Evolutionary conservation across 1,139 yeast species (phyloP), one percentile per base, ranked within the genome.

Genomic region (Blastobotrys apis): DNA sequence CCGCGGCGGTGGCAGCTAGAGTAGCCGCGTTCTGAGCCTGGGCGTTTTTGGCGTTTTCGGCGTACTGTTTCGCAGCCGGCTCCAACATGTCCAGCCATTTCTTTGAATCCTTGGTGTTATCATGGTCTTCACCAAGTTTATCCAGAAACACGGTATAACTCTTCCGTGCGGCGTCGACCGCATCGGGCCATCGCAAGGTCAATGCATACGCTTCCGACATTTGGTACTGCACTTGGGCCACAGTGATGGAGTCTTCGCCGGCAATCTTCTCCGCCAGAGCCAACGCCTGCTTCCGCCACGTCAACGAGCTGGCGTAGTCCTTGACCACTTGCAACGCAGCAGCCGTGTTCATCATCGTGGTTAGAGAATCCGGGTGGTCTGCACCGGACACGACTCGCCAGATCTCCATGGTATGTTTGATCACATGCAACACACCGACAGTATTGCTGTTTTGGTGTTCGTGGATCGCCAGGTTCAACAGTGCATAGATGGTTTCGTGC

Each of bases 381-480:
- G 59, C 44, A 6, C 81, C 81, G 49, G 71, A 75, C 16, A 78
- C 71, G 10, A 72, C 55, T 26, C 66, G 58, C 81, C 90, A 80
- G 47, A 75, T 71, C 41, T 72, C 66, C 47, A 84, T 64, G 5
- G 86, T 80, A 58, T 83, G 80, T 48, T 72, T 66, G 60, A 80
- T 78, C 52, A 84, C 67, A 52, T 77, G 74, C 52, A 88, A 69
- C 1, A 94, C 77, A 51, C 83, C 82, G 30, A 71, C 68, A 37
- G 77, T 68, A 56, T 80, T 78, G 41, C 78, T 77, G 55, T 77
- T 76, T 13, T 77, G 68, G 36, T 80, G 70, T 63, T 88, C 97
- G 57, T 77, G 75, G 58, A 73, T 76, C 1, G 94, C 94, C 53
- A 88, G 69, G 65, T 86, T 87, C 58, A 81, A 73, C 61, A 84